Percentiles rank a stretch among this genome's conserved stretches.
These are phyloP conservation scores for Fusarium marasasianum DNA, from an alignment of 2,329 filamentous ascomycete genomes.

Conservation along the genomic window DNA sequence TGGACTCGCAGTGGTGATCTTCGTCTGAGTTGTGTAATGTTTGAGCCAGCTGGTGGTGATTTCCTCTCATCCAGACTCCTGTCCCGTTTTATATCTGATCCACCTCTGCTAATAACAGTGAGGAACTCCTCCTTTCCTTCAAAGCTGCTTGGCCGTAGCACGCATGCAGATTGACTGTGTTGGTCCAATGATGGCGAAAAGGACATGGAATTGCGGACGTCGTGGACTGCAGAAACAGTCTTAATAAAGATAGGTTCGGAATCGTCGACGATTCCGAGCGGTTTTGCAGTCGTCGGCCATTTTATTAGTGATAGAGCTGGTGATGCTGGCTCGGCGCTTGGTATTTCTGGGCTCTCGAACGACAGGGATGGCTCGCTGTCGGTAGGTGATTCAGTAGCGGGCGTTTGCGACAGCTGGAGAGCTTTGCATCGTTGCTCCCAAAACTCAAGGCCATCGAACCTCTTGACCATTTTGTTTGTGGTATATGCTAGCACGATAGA, in stretches of 20 bases:
- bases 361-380: slow-evolving; percentile 1
- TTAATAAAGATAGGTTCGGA: not conserved
- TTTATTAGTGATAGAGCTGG: not conserved
- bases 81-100: not conserved
- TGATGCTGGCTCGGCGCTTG: not conserved
- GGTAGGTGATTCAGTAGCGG: not conserved
- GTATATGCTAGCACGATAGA: not conserved
- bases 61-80: not conserved
- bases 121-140: slow-evolving; percentile 6
- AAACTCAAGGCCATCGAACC: slow-evolving; percentile 16
- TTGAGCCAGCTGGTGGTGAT: not conserved
- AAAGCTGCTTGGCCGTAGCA: not conserved
- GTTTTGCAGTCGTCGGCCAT: not conserved
- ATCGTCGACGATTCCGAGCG: not conserved
- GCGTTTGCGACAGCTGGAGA: not conserved
- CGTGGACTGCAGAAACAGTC: not conserved
- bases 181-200: slow-evolving; percentile 1
- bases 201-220: slow-evolving; percentile 15
- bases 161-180: slow-evolving; percentile 7
- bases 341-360: not conserved
- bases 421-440: slow-evolving; percentile 12
- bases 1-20: slow-evolving; percentile 2
- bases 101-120: not conserved
- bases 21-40: not conserved
- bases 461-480: not conserved